Evolutionary conservation across 208 protist genomes (phyloP).

Genomic region (Spongospora subterranea): DNA sequence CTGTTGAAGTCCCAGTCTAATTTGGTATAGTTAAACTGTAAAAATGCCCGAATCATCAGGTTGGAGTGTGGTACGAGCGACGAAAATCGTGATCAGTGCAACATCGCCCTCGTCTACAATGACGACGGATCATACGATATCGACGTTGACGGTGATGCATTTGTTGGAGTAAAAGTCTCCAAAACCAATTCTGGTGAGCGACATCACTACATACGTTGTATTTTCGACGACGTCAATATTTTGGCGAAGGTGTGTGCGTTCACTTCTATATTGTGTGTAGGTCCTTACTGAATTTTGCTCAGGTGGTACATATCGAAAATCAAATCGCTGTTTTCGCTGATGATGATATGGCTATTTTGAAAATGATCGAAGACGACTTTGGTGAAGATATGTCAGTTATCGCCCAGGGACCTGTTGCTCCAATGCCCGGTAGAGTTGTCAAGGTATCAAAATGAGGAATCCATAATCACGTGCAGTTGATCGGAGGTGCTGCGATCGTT

Average conservation of each 20-base stretch:
- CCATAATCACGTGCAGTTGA: neutral
- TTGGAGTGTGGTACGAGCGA: neutral
- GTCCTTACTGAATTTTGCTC: neutral
- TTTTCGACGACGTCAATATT: neutral
- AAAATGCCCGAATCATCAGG: neutral
- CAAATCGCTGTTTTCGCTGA: neutral
- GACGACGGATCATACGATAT: neutral
- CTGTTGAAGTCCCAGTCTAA: neutral
- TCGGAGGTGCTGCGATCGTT: too few species aligned
- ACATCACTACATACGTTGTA: neutral
- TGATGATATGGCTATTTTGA: neutral
- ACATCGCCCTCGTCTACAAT: neutral
- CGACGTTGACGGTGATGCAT: neutral
- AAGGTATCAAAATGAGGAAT: neutral
- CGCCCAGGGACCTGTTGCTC: neutral
- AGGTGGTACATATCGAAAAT: neutral
- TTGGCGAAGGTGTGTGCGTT: neutral
- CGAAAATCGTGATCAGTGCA: too few species aligned
- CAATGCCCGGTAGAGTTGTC: conserved; percentile 40
- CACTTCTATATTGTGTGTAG: neutral
- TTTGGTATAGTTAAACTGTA: neutral
- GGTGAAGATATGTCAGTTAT: neutral
- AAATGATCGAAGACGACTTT: neutral
- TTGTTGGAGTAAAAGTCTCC: neutral
- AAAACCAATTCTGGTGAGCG: neutral